Evolutionary conservation across 106 monocot species (phyloP).

Genomic region (Narthecium ossifragum): DNA sequence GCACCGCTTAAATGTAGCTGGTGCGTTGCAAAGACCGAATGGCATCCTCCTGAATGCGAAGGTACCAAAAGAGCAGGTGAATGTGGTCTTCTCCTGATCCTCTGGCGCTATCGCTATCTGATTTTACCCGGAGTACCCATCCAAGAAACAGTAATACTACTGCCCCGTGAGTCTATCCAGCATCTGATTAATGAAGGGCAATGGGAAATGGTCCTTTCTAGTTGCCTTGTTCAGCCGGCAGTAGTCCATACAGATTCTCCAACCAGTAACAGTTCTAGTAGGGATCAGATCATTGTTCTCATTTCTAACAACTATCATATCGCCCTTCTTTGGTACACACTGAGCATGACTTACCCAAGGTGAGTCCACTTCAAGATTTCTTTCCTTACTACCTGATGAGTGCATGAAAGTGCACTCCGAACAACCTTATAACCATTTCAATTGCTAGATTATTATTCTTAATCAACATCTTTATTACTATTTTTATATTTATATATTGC

Average conservation of each 20-base stretch:
- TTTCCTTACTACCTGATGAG: no score
- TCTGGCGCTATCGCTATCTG: neutral
- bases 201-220: neutral
- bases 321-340: conserved; percentile 5
- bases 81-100: neutral
- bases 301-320: neutral
- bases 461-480: no score
- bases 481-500: no score
- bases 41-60: neutral
- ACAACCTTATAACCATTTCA: no score
- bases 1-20: neutral
- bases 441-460: no score
- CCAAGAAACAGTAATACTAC: neutral
- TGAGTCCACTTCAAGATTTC: neutral
- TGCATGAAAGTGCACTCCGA: no score
- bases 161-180: neutral
- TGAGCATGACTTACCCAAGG: neutral
- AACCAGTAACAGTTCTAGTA: neutral
- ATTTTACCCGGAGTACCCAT: neutral
- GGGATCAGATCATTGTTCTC: neutral
- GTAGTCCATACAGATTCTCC: neutral
- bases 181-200: neutral
- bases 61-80: neutral
- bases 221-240: neutral
- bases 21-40: neutral